Base-by-base conservation (phyloP, 2,329 filamentous ascomycete genomes). In the Fusarium lateritium region DNA sequence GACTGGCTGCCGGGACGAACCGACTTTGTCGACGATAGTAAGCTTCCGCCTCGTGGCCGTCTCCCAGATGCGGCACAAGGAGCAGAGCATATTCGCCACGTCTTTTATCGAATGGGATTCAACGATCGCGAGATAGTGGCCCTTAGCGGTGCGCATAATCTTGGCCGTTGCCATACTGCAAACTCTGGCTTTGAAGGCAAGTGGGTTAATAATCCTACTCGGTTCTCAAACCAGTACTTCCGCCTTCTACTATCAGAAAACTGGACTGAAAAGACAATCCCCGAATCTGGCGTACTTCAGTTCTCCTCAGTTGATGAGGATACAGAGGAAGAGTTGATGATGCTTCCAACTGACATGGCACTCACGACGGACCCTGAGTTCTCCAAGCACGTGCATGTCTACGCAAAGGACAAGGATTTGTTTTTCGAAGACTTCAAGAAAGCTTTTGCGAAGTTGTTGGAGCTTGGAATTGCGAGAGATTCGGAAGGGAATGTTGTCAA, bases 221-320 rank as follows among this genome's bases (percentile, higher is more conserved):
- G 56, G 7, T 59, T 59, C 15, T 59, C 56, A 6, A 59, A 59
- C n/a, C 56, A 59, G 11, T 59, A 59, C 34, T 59, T 59, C 17
- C 56, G 56, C 13, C 52, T 59, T 1, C n/a, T 59, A 13, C 24
- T 59, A 5, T 59, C 56, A 3, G 56, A 59, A 6, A 21, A 21
- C 0, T 59, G 56, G 56, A 59, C 8, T 0, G 56, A 59, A 6
- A 59, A 59, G 26, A 59, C 56, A 4, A 21, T 59, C 2, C 52
- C 52, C 3, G 52, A 59, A 7, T 59, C 56, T 17, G 56, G 52
- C 3, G n/a, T 57, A 0, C 13, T 8, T 4, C 56, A 59, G 0
- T 59, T 59, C 40, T 57, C 52, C 9, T 59, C 56, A 4, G 8
- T 59, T 6, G 56, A 59, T 3, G 8, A n/a, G 11, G 40, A 57